Evolutionary conservation across 106 monocot species (phyloP).

Genomic region (Dioscorea dumetorum): DNA sequence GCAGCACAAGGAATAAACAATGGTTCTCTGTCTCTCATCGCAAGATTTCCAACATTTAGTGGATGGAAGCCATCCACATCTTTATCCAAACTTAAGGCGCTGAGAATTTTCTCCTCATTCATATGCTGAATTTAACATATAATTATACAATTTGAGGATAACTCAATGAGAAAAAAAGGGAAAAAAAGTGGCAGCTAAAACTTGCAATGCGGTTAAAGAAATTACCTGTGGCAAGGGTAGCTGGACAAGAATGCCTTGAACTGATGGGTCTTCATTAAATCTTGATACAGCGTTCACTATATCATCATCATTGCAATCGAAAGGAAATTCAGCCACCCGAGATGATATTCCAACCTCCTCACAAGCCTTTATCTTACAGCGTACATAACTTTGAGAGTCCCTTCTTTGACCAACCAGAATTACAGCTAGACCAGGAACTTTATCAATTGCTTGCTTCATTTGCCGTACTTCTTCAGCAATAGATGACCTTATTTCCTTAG

Average conservation of each 20-base stretch:
- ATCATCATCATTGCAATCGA: slow-evolving; percentile 60
- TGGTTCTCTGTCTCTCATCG: slow-evolving; percentile 62
- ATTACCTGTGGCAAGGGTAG: slow-evolving; percentile 87
- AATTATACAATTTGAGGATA: neutral
- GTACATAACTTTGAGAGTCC: slow-evolving; percentile 73
- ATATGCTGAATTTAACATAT: slow-evolving; percentile 61
- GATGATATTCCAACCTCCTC: slow-evolving; percentile 81
- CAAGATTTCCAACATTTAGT: slow-evolving; percentile 91
- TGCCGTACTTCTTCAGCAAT: slow-evolving; percentile 53
- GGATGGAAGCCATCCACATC: slow-evolving; percentile 99
- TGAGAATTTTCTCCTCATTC: slow-evolving; percentile 75
- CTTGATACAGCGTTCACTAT: slow-evolving; percentile 40
- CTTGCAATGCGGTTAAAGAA: slow-evolving; percentile 13
- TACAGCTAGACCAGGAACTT: slow-evolving; percentile 77
- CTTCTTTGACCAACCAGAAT: slow-evolving; percentile 84
- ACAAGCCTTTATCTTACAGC: slow-evolving; percentile 69
- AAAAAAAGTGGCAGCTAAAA: slow-evolving; percentile 2
- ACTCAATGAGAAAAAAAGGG: no score
- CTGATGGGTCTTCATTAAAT: slow-evolving; percentile 79
- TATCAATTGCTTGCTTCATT: slow-evolving; percentile 44
- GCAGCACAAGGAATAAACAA: slow-evolving; percentile 91
- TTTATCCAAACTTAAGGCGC: slow-evolving; percentile 69
- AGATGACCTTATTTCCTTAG: slow-evolving; percentile 47
- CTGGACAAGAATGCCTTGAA: slow-evolving; percentile 96
- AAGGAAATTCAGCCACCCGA: slow-evolving; percentile 48